Conservation (phyloP, 495 filamentous ascomycete species). For the Chaetomidium leptoderma region DNA sequence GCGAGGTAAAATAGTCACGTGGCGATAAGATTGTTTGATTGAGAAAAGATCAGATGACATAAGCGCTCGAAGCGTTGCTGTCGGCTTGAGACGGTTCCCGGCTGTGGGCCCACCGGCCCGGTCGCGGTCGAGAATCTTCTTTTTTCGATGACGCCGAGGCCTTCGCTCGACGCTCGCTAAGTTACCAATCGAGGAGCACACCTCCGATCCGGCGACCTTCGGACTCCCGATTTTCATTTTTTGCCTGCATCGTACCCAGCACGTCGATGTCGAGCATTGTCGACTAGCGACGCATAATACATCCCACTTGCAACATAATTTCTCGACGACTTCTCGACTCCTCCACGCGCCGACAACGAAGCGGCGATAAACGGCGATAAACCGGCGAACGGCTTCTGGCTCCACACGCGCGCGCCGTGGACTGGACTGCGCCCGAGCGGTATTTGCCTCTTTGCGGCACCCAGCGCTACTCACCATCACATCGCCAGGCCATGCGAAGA, state of each 20-base stretch:
- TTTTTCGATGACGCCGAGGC: constrained; percentile 13
- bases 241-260: too few relatives aligned
- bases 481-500: constrained; percentile 4
- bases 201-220: neutral
- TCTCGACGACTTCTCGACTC: too few relatives aligned
- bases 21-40: neutral
- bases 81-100: constrained; percentile 6
- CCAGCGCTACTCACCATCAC: neutral
- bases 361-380: neutral
- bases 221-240: neutral
- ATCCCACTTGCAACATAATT: too few relatives aligned
- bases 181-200: neutral
- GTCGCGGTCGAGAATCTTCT: constrained; percentile 16
- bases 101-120: too few relatives aligned
- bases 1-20: neutral
- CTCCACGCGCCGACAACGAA: too few relatives aligned
- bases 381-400: neutral
- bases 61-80: neutral
- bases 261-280: too few relatives aligned
- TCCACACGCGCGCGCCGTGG: constrained; percentile 15
- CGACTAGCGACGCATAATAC: too few relatives aligned
- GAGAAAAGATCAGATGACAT: neutral
- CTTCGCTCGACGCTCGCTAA: neutral
- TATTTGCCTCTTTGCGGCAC: neutral
- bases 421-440: constrained; percentile 10